A percentile compares a stretch with the other conserved stretches of the same genome.
These are phyloP conservation scores for Nitzschia putrida DNA, from an alignment of 108 stramenopile genomes.

Conservation along the genomic window DNA sequence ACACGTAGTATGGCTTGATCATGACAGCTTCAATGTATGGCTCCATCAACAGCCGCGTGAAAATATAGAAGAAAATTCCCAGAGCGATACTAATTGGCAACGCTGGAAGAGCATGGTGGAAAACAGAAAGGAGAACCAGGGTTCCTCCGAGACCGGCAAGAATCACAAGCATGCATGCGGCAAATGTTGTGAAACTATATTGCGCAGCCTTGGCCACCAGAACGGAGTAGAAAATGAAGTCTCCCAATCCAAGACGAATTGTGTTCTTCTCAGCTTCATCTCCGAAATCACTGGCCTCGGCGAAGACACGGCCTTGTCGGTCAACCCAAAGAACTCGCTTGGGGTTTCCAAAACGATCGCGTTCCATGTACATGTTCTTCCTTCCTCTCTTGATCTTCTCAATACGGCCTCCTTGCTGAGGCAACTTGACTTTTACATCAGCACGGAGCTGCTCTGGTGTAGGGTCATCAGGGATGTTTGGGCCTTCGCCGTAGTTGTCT, in stretches of 20 bases:
- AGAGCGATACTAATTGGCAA: slow-evolving; percentile 87
- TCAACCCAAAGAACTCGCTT: slow-evolving; percentile 78
- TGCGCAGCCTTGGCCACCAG: slow-evolving; percentile 91
- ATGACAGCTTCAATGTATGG: slow-evolving; percentile 78
- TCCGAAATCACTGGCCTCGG: slow-evolving; percentile 55
- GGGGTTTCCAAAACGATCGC: slow-evolving; percentile 65
- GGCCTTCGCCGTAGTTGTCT: slow-evolving; percentile 14
- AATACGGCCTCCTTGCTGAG: slow-evolving; percentile 71
- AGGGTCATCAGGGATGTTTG: slow-evolving; percentile 49
- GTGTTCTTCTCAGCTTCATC: slow-evolving; percentile 53
- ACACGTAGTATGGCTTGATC: slow-evolving; percentile 73
- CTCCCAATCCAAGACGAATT: slow-evolving; percentile 76
- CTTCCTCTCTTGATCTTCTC: slow-evolving; percentile 45
- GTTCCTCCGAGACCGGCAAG: slow-evolving; percentile 91
- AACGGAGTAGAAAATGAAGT: slow-evolving; percentile 97
- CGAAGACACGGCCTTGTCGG: slow-evolving; percentile 74
- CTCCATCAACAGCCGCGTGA: slow-evolving; percentile 65
- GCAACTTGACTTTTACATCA: slow-evolving; percentile 61
- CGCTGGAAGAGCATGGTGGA: slow-evolving; percentile 91
- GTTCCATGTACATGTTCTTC: slow-evolving; percentile 46
- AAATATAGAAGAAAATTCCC: slow-evolving; percentile 78
- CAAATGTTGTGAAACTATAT: slow-evolving; percentile 90
- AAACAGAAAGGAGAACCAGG: slow-evolving; percentile 87
- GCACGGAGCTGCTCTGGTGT: slow-evolving; percentile 54
- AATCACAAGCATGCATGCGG: slow-evolving; percentile 85